Base-by-base conservation (phyloP, 2,329 filamentous ascomycete genomes). In the Westerdykella ornata region DNA sequence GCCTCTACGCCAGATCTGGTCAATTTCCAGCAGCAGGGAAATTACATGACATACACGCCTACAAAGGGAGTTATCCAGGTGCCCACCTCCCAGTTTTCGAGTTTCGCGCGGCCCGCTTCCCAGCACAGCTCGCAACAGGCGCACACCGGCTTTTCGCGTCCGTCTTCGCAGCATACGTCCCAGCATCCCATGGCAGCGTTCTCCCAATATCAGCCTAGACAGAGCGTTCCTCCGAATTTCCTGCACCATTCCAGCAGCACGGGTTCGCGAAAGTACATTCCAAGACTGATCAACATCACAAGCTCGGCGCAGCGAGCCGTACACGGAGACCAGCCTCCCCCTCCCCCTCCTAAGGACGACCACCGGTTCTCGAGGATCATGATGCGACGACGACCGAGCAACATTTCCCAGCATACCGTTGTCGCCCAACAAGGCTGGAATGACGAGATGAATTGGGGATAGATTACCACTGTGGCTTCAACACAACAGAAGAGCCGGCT, bases 181-280 rank as follows among this genome's bases (percentile, higher is more conserved):
- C 34, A 61, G 37, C 22, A 26, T 26, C 12, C 22, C 22, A 26
- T 26, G 22, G 52, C 60, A 44, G 57, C 59, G 38, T 62, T 63
- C 35, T 46, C 52, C 4, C 59, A 65, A 18, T 63, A 59, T 39
- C 22, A 26, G 12, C 58, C 60, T 22, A 48, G 61, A 33, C 59
- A 63, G 37, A 65, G 61, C 33, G 49, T 63, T 7, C 61, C 61
- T 13, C 57, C 61, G n/a, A 62, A 62, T 38, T 65, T 65, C 42
- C 46, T 56, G 36, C 56, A 57, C 33, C 53, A 56, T 36, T 49
- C 41, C 38, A 55, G 44, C 44, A 55, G 43, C 48, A 52, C 44
- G 36, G 53, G 36, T 43, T 58, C 60, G 33, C 55, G 62, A 33
- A 52, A 59, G 39, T 63, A 55, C 28, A 49, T 60, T 13, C 62